A percentile compares a stretch with the other conserved stretches of the same genome.
These are phyloP conservation scores for Neurospora sp. DNA, from an alignment of 495 filamentous ascomycete species.

Conservation along the genomic window DNA sequence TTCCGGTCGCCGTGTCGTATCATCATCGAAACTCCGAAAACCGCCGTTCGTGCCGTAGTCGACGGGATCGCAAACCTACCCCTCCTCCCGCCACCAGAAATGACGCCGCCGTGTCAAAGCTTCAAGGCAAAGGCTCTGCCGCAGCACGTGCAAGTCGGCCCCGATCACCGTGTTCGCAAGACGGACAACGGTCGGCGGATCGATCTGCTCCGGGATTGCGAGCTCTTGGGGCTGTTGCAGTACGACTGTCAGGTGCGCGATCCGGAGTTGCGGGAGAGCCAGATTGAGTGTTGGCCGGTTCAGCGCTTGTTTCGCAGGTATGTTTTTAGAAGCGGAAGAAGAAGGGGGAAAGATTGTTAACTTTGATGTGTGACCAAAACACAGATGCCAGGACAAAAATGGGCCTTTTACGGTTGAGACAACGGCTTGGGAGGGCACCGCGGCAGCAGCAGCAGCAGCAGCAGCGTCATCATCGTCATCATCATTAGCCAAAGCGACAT, in stretches of 20 bases:
- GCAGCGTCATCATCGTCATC: too few relatives aligned
- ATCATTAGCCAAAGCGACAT: neutral
- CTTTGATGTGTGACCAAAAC: neutral
- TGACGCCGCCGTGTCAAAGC: constrained; percentile 50
- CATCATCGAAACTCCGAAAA: neutral
- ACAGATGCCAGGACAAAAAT: constrained; percentile 60
- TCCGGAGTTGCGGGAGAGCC: constrained; percentile 39
- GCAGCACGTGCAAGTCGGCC: constrained; percentile 35
- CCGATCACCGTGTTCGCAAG: constrained; percentile 41
- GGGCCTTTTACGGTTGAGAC: constrained; percentile 67
- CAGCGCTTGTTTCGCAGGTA: constrained; percentile 74
- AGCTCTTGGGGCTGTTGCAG: constrained; percentile 69
- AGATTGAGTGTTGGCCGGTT: constrained; percentile 61
- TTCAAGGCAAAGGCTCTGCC: constrained; percentile 47
- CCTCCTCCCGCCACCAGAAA: constrained; percentile 15
- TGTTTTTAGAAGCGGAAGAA: constrained; percentile 15
- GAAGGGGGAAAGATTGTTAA: neutral
- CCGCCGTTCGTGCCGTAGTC: too few relatives aligned
- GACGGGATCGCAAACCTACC: neutral
- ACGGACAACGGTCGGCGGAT: constrained; percentile 31
- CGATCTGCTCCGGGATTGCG: constrained; percentile 53
- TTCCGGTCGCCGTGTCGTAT: neutral
- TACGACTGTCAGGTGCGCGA: constrained; percentile 64
- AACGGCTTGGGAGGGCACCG: constrained; percentile 58
- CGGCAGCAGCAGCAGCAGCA: neutral